Base-by-base conservation (phyloP, 1,284 basidiomycete species). In the Stygiomarasmius scandens region DNA sequence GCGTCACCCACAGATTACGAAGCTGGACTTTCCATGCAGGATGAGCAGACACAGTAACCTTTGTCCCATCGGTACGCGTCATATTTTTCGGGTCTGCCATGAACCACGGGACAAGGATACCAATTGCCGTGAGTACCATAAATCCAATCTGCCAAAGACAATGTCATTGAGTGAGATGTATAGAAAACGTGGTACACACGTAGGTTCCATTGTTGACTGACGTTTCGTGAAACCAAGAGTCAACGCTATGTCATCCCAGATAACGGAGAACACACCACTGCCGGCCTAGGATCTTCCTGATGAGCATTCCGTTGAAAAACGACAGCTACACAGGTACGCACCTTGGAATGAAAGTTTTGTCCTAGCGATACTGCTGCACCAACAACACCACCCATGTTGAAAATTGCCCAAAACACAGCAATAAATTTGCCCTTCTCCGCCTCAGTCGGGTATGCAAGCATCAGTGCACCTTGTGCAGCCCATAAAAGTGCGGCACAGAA, bases 1-100 rank as follows among this genome's bases (percentile, higher is more conserved):
- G 69, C 1, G 84, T 77, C 32, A 76, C 67, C 76, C 73, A 81
- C 6, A 84, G 71, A 3, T 77, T 77, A 48, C 72, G 69, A 52
- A 89, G 75, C 61, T 81, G 83, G 1, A 80, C 78, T 20, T 80
- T 87, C 89, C 89, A 92, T 1, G 86, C 87, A 8, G 89, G 86
- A 29, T 90, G 83, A n/a, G 80, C 80, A 19, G 77, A 74, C 12
- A 81, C 73, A 2, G 74, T 73, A 49, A 92, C 81, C 65, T 80
- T 85, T 2, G 86, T 86, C 20, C 89, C 90, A 63, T 92, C 89
- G 4, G 81, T 82, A 20, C 90, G 84, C 63, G 88, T 73, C 78
- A 92, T 84, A 59, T 81, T 85, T 41, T 75, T 68, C 2, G 90
- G 89, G 60, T 88, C 77, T 5, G 80, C 85, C 87, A 92, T 89